Conservation (phyloP, 805 yeast species). For the Wickerhamomyces queroliae region DNA sequence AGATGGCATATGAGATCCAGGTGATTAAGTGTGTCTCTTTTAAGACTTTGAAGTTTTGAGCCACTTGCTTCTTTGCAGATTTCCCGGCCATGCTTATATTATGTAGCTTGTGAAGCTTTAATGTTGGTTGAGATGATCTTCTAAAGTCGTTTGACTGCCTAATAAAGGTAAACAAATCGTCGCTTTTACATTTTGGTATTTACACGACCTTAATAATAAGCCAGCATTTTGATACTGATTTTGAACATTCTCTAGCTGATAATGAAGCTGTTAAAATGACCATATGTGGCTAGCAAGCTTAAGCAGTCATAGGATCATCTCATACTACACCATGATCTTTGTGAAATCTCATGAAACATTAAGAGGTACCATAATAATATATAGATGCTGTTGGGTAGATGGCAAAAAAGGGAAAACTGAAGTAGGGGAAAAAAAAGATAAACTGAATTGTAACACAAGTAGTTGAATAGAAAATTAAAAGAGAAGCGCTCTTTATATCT, state of each 20-base stretch:
- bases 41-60: constrained; percentile 31
- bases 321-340: no score
- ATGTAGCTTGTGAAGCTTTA: not conserved
- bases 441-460: not conserved
- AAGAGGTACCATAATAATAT: not conserved
- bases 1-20: constrained; percentile 19
- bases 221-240: no score
- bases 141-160: no score
- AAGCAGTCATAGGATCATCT: no score
- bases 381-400: not conserved
- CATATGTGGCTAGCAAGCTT: no score
- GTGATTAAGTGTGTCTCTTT: constrained; percentile 32
- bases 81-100: constrained; percentile 67
- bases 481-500: constrained; percentile 4
- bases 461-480: not conserved
- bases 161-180: no score
- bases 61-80: constrained; percentile 48
- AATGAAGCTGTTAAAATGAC: no score
- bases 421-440: not conserved
- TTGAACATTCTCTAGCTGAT: no score
- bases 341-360: not conserved
- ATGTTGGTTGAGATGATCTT: no score
- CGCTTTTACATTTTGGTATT: no score
- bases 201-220: no score
- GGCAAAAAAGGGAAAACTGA: not conserved